Evolutionary conservation across 2,329 filamentous ascomycete species (phyloP).

Genomic region (Paecilomyces sp.): DNA sequence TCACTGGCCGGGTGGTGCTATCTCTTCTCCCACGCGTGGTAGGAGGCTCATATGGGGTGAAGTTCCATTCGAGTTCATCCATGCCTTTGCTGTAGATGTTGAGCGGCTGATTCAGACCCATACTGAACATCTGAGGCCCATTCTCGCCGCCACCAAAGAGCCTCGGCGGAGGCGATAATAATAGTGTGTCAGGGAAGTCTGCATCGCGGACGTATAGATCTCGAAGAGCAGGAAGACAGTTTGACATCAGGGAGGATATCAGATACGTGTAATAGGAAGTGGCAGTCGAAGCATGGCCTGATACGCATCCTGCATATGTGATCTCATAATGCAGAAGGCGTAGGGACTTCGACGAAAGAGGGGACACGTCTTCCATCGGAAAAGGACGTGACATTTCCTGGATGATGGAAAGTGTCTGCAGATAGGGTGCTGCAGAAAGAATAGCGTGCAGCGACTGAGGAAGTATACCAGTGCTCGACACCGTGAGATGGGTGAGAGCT

Average conservation of each 20-base stretch:
- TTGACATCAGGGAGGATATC: constrained; percentile 70
- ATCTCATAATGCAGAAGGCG: constrained; percentile 77
- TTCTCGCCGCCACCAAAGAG: constrained; percentile 39
- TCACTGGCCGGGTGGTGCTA: constrained; percentile 38
- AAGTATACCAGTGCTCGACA: constrained; percentile 63
- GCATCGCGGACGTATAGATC: constrained; percentile 82
- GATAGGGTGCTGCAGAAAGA: constrained; percentile 32
- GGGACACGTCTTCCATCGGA: constrained; percentile 50
- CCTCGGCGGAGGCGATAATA: constrained; percentile 60
- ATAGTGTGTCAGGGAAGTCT: constrained; percentile 71
- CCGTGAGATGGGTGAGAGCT: constrained; percentile 59
- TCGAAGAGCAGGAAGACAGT: constrained; percentile 64
- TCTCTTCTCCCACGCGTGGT: constrained; percentile 27
- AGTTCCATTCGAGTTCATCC: constrained; percentile 62
- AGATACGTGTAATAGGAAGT: constrained; percentile 77
- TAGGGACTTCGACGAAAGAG: constrained; percentile 62
- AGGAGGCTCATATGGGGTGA: constrained; percentile 52
- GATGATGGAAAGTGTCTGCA: constrained; percentile 46
- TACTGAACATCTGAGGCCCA: constrained; percentile 15
- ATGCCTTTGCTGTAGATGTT: constrained; percentile 61
- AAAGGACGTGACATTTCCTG: constrained; percentile 52
- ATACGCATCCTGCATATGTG: constrained; percentile 51
- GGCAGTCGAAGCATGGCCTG: constrained; percentile 44
- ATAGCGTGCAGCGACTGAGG: constrained; percentile 36
- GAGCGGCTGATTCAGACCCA: constrained; percentile 48